A percentile compares a stretch with the other conserved stretches of the same genome.
These are phyloP conservation scores for Achaetomium macrosporum DNA, from an alignment of 2,329 filamentous ascomycete genomes.

Conservation along the genomic window DNA sequence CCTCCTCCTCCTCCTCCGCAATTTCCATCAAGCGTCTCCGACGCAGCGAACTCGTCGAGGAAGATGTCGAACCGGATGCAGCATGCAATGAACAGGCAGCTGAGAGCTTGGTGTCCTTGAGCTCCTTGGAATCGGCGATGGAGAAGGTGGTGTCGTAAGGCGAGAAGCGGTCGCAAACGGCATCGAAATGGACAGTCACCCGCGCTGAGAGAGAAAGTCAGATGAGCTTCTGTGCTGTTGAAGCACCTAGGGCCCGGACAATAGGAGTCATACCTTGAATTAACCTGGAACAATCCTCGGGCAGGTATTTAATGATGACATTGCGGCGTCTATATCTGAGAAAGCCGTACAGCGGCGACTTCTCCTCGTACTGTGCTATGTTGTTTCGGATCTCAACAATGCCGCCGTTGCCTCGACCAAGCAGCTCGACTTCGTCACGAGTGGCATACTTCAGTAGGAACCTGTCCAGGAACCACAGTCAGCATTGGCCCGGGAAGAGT, in stretches of 20 bases:
- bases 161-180: constrained; percentile 65
- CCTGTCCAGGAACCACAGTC: constrained; percentile 46
- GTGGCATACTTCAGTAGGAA: constrained; percentile 88
- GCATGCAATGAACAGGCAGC: constrained; percentile 86
- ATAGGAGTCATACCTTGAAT: constrained; percentile 66
- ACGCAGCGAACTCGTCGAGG: constrained; percentile 73
- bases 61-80: constrained; percentile 77
- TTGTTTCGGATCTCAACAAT: constrained; percentile 75
- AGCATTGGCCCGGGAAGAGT: constrained; percentile 1
- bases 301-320: constrained; percentile 87
- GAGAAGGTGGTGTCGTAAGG: constrained; percentile 83
- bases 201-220: constrained; percentile 54
- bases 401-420: constrained; percentile 71
- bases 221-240: constrained; percentile 27
- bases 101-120: constrained; percentile 83
- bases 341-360: constrained; percentile 86
- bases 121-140: constrained; percentile 66
- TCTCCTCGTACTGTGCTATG: constrained; percentile 73
- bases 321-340: constrained; percentile 84
- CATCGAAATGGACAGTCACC: constrained; percentile 66
- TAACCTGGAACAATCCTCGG: constrained; percentile 82
- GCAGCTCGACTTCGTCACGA: constrained; percentile 79
- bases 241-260: constrained; percentile 6
- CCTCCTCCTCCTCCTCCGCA: constrained; percentile 79
- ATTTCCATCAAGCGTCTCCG: constrained; percentile 81